Evolutionary conservation across 1,139 yeast genomes (phyloP), one percentile per base, ranked within the genome.

Genomic region (Yamadazyma pseudoaaseri): DNA sequence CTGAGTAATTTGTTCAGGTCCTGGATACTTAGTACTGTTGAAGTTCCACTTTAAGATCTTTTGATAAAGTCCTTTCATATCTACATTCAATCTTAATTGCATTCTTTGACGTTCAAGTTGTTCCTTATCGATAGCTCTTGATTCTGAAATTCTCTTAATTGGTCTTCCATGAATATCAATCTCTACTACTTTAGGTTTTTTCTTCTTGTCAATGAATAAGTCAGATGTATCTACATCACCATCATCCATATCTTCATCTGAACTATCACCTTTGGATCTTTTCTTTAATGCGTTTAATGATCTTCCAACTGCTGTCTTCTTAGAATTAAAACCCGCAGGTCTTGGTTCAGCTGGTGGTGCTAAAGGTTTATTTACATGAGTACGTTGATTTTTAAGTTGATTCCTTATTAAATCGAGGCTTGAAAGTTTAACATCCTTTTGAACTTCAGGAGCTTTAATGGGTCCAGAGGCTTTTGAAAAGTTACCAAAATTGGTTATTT

Each of bases 1-100:
- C 42, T 72, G 76, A 6, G 38, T 36, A 9, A 32, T 8, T 3
- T 56, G 53, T 25, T 69, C 76, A 8, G 68, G 70, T 7, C 21
- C 21, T 0, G 96, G 97, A 47, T 62, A 79, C 6, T 76, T 82
- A 30, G 69, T 65, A 2, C 59, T 59, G 15, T 70, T 78, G 49
- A 78, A 90, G 37, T 86, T 77, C 98, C 98, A 94, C 32, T 72
- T 67, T 37, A 94, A 64, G 8, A 94, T 70, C 6, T 71, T 71
- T 20, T 70, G 65, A 54, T 92, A 89, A 9, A 94, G 65, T 2
- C 95, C 90, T 41, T 77, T 80, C 52, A 87, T 58, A 49, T 82
- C 86, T 14, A 90, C 89, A 51, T 83, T 81, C 36, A 92, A 65
- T 44, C 97, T 73, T 44, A 76, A 66, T 44, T 95, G 75, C 92